Conservation (phyloP, 768 basidiomycete genomes). For the Podaxis pistillaris region DNA sequence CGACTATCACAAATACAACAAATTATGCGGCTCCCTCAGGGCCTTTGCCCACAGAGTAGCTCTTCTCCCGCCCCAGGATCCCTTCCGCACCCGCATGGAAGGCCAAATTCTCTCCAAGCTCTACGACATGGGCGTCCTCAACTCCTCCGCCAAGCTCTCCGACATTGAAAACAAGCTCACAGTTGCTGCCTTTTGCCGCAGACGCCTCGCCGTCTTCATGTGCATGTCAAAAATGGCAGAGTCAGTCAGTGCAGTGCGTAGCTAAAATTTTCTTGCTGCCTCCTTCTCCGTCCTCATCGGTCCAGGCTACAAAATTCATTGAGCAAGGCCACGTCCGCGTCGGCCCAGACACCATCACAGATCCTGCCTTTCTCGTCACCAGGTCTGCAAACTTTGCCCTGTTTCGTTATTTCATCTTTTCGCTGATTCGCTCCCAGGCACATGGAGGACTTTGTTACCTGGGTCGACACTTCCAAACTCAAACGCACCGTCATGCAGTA, state of each 20-base stretch:
- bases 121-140: slow-evolving; percentile 95
- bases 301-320: slow-evolving; percentile 91
- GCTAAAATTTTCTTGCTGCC: slow-evolving; percentile 3
- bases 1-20: slow-evolving; percentile 98
- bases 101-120: slow-evolving; percentile 87
- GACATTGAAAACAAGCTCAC: slow-evolving; percentile 97
- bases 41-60: slow-evolving; percentile 85
- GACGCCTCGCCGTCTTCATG: slow-evolving; percentile 90
- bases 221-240: slow-evolving; percentile 94
- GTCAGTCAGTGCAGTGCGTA: slow-evolving; percentile 86
- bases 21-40: slow-evolving; percentile 84
- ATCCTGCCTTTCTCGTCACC: slow-evolving; percentile 95
- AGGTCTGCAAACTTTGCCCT: slow-evolving; percentile 41
- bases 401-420: too few relatives aligned
- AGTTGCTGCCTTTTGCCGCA: slow-evolving; percentile 90
- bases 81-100: slow-evolving; percentile 84
- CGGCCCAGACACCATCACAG: slow-evolving; percentile 92
- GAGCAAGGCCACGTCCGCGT: slow-evolving; percentile 98
- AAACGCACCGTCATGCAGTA: slow-evolving; percentile 95
- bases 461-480: slow-evolving; percentile 97
- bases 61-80: slow-evolving; percentile 85
- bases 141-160: slow-evolving; percentile 81
- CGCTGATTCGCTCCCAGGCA: slow-evolving; percentile 46
- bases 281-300: slow-evolving; percentile 9
- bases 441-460: slow-evolving; percentile 99